These are phyloP conservation scores for Chloris gayana DNA, from an alignment of 176 grass and related monocot species.

Conservation along the genomic window DNA sequence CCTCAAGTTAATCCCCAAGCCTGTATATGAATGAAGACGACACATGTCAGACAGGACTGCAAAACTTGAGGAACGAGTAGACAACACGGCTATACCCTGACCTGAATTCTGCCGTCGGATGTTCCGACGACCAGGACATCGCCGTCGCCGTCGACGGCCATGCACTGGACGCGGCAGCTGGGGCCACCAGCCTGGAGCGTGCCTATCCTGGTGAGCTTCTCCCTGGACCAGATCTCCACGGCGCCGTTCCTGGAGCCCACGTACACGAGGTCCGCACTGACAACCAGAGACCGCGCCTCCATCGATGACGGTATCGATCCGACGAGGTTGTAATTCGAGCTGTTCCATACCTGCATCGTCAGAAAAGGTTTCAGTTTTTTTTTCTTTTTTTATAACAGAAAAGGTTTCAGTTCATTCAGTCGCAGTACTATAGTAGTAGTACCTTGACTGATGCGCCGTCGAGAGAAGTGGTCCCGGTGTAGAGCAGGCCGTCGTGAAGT, in stretches of 20 bases:
- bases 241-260: slow-evolving; percentile 50
- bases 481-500: slow-evolving; percentile 54
- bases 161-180: slow-evolving; percentile 61
- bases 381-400: too few species aligned
- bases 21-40: too few species aligned
- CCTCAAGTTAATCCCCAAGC: too few species aligned
- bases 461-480: slow-evolving; percentile 37
- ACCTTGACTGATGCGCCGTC: slow-evolving; percentile 67
- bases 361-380: background rate
- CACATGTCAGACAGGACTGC: too few species aligned
- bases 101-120: slow-evolving; percentile 68
- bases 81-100: background rate
- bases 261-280: slow-evolving; percentile 59
- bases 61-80: background rate
- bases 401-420: background rate
- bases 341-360: slow-evolving; percentile 55
- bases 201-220: slow-evolving; percentile 64
- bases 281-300: slow-evolving; percentile 57
- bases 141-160: slow-evolving; percentile 67
- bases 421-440: background rate
- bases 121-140: slow-evolving; percentile 63
- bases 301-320: slow-evolving; percentile 52
- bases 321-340: slow-evolving; percentile 58
- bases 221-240: slow-evolving; percentile 80
- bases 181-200: slow-evolving; percentile 54